These are phyloP conservation scores for Lolium perenne DNA, from an alignment of 176 grass and related monocot genomes.

Conservation along the genomic window DNA sequence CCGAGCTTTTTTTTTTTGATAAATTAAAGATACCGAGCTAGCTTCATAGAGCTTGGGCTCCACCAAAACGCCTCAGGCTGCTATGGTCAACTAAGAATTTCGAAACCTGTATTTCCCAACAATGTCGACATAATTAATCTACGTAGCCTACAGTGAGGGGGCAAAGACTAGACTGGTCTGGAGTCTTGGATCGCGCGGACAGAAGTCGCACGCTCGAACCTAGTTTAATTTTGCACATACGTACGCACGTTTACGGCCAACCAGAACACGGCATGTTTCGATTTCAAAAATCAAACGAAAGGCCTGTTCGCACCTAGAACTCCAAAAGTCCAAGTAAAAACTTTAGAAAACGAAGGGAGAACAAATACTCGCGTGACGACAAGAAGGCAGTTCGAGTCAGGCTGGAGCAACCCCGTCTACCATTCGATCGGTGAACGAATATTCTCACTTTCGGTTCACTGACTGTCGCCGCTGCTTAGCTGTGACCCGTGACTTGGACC, in stretches of 20 bases:
- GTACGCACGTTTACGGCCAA: not conserved
- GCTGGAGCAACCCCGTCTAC: no score
- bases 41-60: no score
- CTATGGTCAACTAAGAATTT: not conserved
- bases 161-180: not conserved
- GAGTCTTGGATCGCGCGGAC: not conserved
- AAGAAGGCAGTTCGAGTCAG: conserved; percentile 10
- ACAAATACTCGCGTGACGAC: conserved; percentile 6
- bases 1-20: no score
- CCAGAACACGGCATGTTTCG: conserved; percentile 14
- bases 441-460: not conserved
- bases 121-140: not conserved
- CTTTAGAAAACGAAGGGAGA: conserved; percentile 3
- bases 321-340: conserved; percentile 37
- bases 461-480: not conserved
- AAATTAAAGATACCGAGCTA: no score
- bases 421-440: not conserved
- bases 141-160: not conserved
- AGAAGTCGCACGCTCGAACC: not conserved
- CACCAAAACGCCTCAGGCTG: no score
- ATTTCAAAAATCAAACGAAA: not conserved
- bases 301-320: conserved; percentile 23
- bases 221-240: not conserved
- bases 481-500: conserved; percentile 28
- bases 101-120: not conserved